Conservation (phyloP, 1,284 basidiomycete species). For the Heterobasidion irregulare region DNA sequence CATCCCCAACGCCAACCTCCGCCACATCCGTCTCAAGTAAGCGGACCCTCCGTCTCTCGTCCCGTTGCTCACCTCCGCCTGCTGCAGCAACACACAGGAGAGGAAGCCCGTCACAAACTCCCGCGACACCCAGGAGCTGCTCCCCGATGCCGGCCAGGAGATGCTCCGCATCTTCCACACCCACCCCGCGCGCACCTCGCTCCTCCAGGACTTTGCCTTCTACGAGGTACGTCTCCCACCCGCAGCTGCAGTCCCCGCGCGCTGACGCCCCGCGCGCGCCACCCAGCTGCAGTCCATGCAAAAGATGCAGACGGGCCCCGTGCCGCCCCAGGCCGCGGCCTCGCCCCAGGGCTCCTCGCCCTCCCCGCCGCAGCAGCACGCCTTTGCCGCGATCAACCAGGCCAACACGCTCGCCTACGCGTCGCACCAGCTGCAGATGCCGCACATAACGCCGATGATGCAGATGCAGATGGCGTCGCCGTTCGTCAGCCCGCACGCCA, state of each 20-base stretch:
- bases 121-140: conserved; percentile 85
- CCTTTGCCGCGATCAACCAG: conserved; percentile 43
- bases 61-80: background rate
- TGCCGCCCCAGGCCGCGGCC: conserved; percentile 18
- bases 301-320: conserved; percentile 44
- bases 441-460: conserved; percentile 53
- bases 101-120: conserved; percentile 95
- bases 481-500: conserved; percentile 57
- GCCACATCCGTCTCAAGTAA: conserved; percentile 80
- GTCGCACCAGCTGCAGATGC: conserved; percentile 44
- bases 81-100: conserved; percentile 85
- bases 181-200: conserved; percentile 83
- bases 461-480: conserved; percentile 56
- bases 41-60: conserved; percentile 14
- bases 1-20: conserved; percentile 79
- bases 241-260: too few relatives aligned
- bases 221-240: conserved; percentile 60
- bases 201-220: conserved; percentile 91
- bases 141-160: conserved; percentile 90
- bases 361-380: conserved; percentile 24
- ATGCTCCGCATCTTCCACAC: conserved; percentile 91
- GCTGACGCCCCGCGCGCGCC: too few relatives aligned
- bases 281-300: conserved; percentile 70
- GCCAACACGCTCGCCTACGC: conserved; percentile 31
- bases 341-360: conserved; percentile 28